These are phyloP conservation scores for Mycothermus thermophilus DNA, from an alignment of 495 filamentous ascomycete genomes.

Conservation along the genomic window DNA sequence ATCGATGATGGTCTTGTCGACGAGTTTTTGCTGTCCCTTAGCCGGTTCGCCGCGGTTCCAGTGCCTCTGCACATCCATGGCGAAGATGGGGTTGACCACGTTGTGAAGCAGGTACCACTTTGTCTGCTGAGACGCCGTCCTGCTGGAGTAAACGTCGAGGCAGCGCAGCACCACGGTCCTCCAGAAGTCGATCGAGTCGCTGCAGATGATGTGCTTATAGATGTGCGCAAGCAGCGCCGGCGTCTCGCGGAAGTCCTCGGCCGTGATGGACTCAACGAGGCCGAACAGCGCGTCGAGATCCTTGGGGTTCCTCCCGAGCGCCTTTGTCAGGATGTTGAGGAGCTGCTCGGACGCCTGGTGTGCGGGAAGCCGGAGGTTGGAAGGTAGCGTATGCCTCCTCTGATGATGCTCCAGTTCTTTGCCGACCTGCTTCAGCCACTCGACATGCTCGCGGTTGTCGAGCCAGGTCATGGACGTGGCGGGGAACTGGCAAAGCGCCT, in stretches of 20 bases:
- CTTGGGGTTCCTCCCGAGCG: slow-evolving; percentile 55
- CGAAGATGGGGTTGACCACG: slow-evolving; percentile 89
- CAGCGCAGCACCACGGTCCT: slow-evolving; percentile 71
- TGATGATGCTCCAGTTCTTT: slow-evolving; percentile 62
- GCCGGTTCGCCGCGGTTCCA: slow-evolving; percentile 36
- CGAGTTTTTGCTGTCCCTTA: slow-evolving; percentile 55
- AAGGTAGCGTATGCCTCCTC: slow-evolving; percentile 50
- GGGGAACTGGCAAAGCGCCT: slow-evolving; percentile 52
- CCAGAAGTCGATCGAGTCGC: slow-evolving; percentile 78
- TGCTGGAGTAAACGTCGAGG: slow-evolving; percentile 73
- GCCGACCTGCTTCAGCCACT: slow-evolving; percentile 56
- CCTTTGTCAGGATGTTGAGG: slow-evolving; percentile 71
- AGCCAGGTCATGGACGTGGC: slow-evolving; percentile 52
- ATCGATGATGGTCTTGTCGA: slow-evolving; percentile 81
- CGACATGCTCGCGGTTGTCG: slow-evolving; percentile 56
- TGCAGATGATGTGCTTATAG: slow-evolving; percentile 70
- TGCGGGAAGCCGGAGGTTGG: slow-evolving; percentile 65
- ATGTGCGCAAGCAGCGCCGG: slow-evolving; percentile 69
- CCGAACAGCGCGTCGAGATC: slow-evolving; percentile 81
- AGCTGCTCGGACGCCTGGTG: slow-evolving; percentile 81
- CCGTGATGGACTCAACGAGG: slow-evolving; percentile 71
- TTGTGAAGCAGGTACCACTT: slow-evolving; percentile 89
- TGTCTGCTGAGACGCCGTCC: slow-evolving; percentile 63
- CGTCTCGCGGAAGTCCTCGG: slow-evolving; percentile 63
- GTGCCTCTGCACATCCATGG: slow-evolving; percentile 81